Percentiles rank a stretch among this genome's conserved stretches.
These are phyloP conservation scores for Candolleomyces eurysporus DNA, from an alignment of 768 basidiomycete genomes.

Conservation along the genomic window DNA sequence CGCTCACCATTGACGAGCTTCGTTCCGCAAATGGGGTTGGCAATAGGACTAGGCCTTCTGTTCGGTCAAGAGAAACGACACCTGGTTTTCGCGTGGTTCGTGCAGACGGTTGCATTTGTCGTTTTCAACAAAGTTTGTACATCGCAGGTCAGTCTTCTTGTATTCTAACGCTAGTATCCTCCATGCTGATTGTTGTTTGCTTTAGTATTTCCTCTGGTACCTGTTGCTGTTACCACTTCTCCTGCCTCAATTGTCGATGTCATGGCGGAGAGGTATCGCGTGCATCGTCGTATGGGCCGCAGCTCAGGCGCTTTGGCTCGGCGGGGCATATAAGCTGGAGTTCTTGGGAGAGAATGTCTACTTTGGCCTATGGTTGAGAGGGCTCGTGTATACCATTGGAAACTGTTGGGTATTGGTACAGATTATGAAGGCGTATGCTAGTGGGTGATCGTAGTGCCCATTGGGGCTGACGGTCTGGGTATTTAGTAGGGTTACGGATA, in stretches of 20 bases:
- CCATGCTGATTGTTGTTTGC: neutral
- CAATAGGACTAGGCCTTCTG: constrained; percentile 69
- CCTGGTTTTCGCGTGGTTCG: constrained; percentile 83
- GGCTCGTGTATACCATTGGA: constrained; percentile 69
- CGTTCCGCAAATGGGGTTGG: constrained; percentile 75
- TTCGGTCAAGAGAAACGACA: constrained; percentile 59
- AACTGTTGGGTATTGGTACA: constrained; percentile 79
- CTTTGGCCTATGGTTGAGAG: constrained; percentile 72
- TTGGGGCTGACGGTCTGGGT: too few species aligned
- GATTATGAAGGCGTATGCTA: constrained; percentile 51
- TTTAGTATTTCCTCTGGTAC: constrained; percentile 97
- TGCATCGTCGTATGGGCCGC: constrained; percentile 66
- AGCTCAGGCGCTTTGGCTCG: constrained; percentile 85
- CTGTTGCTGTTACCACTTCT: constrained; percentile 84
- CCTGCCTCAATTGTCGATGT: constrained; percentile 61
- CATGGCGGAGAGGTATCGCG: constrained; percentile 35
- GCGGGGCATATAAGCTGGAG: constrained; percentile 88
- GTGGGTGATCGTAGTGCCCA: neutral
- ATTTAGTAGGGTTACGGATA: neutral
- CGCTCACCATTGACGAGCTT: constrained; percentile 82
- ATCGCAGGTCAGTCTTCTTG: constrained; percentile 62
- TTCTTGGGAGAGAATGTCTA: constrained; percentile 79
- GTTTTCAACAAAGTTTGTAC: constrained; percentile 99
- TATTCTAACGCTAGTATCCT: neutral
- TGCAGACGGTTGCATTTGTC: constrained; percentile 91